These are phyloP conservation scores for Trichoderma guizhouense DNA, from an alignment of 2,329 filamentous ascomycete genomes.

Conservation along the genomic window DNA sequence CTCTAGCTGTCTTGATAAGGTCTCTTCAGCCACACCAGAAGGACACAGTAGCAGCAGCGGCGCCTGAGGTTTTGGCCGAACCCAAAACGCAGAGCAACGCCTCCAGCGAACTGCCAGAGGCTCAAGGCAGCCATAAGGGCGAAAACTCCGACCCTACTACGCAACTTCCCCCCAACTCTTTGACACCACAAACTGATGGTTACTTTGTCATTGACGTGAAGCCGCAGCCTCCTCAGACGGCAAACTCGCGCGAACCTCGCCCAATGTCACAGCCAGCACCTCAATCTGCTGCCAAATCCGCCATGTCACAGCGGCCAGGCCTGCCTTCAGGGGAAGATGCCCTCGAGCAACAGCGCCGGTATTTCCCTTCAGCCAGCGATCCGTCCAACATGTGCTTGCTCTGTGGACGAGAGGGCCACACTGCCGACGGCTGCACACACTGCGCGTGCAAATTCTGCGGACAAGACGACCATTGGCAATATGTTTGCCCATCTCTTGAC, in stretches of 20 bases:
- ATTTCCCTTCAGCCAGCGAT: constrained; percentile 50
- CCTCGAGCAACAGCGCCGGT: constrained; percentile 40
- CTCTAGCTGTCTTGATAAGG: constrained; percentile 24
- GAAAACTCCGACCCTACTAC: not conserved
- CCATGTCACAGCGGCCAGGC: constrained; percentile 21
- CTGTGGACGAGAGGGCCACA: constrained; percentile 50
- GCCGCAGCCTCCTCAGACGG: not conserved
- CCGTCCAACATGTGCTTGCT: constrained; percentile 47
- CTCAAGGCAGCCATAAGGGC: not conserved
- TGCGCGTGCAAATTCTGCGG: constrained; percentile 48
- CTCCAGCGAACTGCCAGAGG: not conserved
- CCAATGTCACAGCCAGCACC: not conserved
- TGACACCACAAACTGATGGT: not conserved
- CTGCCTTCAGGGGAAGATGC: constrained; percentile 34
- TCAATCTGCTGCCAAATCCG: not conserved
- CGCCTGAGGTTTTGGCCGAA: not conserved
- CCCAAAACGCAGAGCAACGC: not conserved
- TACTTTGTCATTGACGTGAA: constrained; percentile 1
- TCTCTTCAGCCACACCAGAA: constrained; percentile 17
- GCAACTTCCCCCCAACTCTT: not conserved
- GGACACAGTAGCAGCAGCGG: not conserved
- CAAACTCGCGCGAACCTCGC: not conserved
- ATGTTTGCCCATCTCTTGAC: constrained; percentile 47
- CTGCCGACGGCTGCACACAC: constrained; percentile 42
- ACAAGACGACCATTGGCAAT: constrained; percentile 44